Evolutionary conservation across 345 rosid species (phyloP), one percentile per base, ranked within the genome.

Genomic region (Lumnitzera littorea): DNA sequence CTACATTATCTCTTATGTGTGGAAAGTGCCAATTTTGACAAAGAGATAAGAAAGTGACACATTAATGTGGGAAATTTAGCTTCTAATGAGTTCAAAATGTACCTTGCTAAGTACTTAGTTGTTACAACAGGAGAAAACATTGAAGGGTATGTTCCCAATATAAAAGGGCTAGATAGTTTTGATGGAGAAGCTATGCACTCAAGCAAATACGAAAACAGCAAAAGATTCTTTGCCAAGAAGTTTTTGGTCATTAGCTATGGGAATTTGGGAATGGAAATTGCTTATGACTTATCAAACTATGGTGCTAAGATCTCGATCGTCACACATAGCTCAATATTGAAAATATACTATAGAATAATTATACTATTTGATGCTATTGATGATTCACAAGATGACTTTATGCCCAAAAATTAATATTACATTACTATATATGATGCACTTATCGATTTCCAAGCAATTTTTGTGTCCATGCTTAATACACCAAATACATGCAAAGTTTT

Each of bases 251-350:
- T 84, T 11, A 86, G 95, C 11, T 60, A 80, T 63, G 88, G 95
- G 2, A 84, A 82, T 49, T 87, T 86, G 3, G 88, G 88, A 6
- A 77, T 84, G 85, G 95, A 82, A 64, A 87, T 84, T 20, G 81
- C 85, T 7, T 77, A 71, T 46, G 91, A 82, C 60, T 27, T 84
- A 11, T 66, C 76, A 5, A 72, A 48, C n/a, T 31, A 29, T 8
- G 71, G 70, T 36, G 88, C 82, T 24, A 53, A 46, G 0, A 68
- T 83, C 55, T 73, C 84, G 12, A 50, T 84, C 15, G 79, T 82
- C 25, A 68, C 57, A 47, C 80, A 78, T 20, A 69, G 74, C 14
- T 82, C 84, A 16, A 83, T 78, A 69, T 31, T 17, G 17, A 4
- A 17, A 2, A 8, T 29, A 5, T 57, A 14, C 41, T 13, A 12